These are phyloP conservation scores for Syzygium aromaticum DNA, from an alignment of 345 rosid species.

Conservation along the genomic window DNA sequence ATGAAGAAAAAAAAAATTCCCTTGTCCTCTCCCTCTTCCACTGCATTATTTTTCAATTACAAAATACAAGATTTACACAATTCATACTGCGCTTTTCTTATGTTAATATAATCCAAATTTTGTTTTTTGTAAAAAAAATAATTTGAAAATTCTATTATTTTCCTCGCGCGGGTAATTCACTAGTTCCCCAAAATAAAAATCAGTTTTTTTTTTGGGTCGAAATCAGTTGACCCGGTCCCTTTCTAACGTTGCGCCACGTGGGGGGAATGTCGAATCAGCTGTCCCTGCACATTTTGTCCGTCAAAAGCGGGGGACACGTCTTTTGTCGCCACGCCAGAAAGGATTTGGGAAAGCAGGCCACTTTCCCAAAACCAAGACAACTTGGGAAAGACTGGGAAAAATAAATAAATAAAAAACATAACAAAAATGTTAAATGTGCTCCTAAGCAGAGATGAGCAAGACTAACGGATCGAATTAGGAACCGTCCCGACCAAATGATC, in stretches of 20 bases:
- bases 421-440: neutral
- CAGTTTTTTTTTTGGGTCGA: neutral
- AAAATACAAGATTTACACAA: neutral
- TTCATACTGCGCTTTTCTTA: neutral
- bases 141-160: neutral
- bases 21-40: neutral
- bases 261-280: neutral
- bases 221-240: neutral
- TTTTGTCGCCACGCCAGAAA: neutral
- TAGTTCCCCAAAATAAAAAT: neutral
- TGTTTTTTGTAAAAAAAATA: neutral
- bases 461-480: no score
- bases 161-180: neutral
- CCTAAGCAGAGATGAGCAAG: neutral
- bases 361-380: neutral
- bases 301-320: neutral
- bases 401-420: neutral
- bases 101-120: neutral
- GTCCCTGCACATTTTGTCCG: neutral
- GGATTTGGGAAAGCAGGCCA: neutral
- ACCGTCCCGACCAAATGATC: fast-evolving
- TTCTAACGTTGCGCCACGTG: neutral
- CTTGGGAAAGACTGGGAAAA: neutral
- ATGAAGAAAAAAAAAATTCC: fast-evolving
- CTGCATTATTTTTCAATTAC: neutral